Evolutionary conservation across 352 stramenopile species (phyloP).

Genomic region (Pythium biforme): DNA sequence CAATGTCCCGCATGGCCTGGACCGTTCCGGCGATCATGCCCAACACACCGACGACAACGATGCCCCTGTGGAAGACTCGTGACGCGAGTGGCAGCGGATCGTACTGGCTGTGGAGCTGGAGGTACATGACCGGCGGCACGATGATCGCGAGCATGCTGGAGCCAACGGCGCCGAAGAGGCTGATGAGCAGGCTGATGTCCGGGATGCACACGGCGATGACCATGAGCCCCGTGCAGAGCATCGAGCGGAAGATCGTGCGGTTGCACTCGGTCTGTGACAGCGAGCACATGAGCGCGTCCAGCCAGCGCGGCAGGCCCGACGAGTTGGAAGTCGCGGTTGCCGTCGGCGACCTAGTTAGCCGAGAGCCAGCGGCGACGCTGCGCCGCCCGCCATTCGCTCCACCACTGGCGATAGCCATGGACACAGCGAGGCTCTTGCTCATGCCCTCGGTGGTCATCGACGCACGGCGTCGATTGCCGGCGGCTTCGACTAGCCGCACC

Average conservation of each 20-base stretch:
- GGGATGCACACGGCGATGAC: constrained; percentile 70
- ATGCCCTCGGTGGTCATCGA: constrained; percentile 28
- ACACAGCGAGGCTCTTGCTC: constrained; percentile 19
- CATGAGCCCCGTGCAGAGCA: constrained; percentile 77
- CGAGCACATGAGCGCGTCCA: constrained; percentile 49
- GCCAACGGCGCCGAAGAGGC: constrained; percentile 72
- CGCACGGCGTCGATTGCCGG: constrained; percentile 31
- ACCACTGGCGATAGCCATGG: constrained; percentile 1
- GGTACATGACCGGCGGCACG: constrained; percentile 66
- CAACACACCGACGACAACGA: constrained; percentile 50
- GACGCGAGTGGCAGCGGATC: constrained; percentile 38
- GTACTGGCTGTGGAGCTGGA: constrained; percentile 36
- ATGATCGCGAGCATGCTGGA: constrained; percentile 83
- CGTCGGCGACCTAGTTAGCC: background rate
- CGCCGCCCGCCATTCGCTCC: background rate
- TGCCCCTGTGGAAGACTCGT: constrained; percentile 40
- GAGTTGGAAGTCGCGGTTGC: background rate
- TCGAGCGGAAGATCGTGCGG: constrained; percentile 76
- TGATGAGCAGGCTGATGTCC: constrained; percentile 73
- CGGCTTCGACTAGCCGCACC: constrained; percentile 28
- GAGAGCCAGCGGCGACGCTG: background rate
- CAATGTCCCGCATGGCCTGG: constrained; percentile 53
- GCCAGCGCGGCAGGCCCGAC: constrained; percentile 23
- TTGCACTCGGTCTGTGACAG: constrained; percentile 77
- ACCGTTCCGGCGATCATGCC: constrained; percentile 69